Evolutionary conservation across 2,329 filamentous ascomycete species (phyloP).

Genomic region (Spiromastix sp.): DNA sequence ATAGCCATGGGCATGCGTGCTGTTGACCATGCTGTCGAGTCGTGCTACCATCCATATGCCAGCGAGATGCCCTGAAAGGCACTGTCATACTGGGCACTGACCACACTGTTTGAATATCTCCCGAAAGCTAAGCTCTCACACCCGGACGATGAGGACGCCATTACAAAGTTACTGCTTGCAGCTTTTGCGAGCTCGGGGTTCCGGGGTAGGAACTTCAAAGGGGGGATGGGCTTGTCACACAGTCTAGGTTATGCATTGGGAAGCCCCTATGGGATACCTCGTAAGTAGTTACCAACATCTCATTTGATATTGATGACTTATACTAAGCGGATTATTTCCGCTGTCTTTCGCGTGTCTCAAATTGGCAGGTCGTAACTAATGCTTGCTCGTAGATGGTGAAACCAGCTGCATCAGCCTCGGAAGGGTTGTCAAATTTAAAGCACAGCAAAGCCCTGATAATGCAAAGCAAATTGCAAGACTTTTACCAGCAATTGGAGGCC

Average conservation of each 20-base stretch:
- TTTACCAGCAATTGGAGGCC: not conserved
- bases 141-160: constrained; percentile 36
- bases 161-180: constrained; percentile 44
- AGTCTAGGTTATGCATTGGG: constrained; percentile 43
- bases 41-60: constrained; percentile 42
- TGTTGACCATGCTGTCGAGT: constrained; percentile 46
- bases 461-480: constrained; percentile 5
- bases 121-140: constrained; percentile 32
- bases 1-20: constrained; percentile 43
- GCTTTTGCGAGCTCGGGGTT: constrained; percentile 42
- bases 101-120: constrained; percentile 38
- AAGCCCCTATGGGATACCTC: constrained; percentile 40
- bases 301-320: no score
- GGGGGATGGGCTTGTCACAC: constrained; percentile 40
- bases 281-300: not conserved
- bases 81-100: constrained; percentile 35
- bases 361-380: no score
- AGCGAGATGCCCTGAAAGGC: constrained; percentile 42
- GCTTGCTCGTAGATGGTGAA: constrained; percentile 4
- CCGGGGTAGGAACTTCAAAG: constrained; percentile 40
- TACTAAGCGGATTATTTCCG: no score
- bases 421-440: constrained; percentile 4
- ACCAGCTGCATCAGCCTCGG: constrained; percentile 6
- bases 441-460: not conserved
- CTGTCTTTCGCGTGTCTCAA: no score